These are phyloP conservation scores for Pythium grandisporangium DNA, from an alignment of 352 stramenopile species.

Conservation along the genomic window DNA sequence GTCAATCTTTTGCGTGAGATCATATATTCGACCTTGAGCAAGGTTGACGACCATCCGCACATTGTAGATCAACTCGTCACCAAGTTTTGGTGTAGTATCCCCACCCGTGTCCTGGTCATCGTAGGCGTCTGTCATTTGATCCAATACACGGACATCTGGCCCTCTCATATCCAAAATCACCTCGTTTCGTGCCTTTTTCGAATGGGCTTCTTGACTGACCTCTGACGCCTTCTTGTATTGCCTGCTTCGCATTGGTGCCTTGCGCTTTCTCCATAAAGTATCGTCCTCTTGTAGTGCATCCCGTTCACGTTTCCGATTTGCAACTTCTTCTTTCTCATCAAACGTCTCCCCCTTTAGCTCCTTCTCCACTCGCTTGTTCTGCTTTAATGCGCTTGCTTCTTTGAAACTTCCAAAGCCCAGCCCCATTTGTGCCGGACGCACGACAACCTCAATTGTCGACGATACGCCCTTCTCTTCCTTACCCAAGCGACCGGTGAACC, in stretches of 20 bases:
- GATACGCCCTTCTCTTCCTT: conserved; percentile 92
- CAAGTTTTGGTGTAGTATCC: conserved; percentile 57
- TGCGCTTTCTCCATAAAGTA: conserved; percentile 74
- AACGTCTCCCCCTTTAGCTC: conserved; percentile 80
- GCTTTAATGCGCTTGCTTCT: conserved; percentile 86
- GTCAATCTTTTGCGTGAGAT: conserved; percentile 64
- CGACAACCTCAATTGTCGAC: conserved; percentile 89
- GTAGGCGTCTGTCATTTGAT: conserved; percentile 58
- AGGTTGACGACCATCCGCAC: conserved; percentile 84
- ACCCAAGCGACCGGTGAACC: conserved; percentile 90
- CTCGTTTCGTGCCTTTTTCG: conserved; percentile 43
- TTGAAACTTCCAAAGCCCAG: conserved; percentile 93
- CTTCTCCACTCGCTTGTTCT: conserved; percentile 89
- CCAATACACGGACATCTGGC: conserved; percentile 66
- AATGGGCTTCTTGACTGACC: conserved; percentile 35
- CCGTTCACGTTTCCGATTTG: conserved; percentile 13
- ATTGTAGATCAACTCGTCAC: conserved; percentile 90
- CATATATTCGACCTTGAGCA: conserved; percentile 66
- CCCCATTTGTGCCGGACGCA: conserved; percentile 88
- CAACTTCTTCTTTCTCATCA: conserved; percentile 29
- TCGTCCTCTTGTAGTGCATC: conserved; percentile 52
- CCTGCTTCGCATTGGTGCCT: conserved; percentile 23
- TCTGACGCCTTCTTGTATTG: conserved; percentile 65
- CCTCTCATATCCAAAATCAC: conserved; percentile 87
- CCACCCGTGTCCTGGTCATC: conserved; percentile 29